phyloP scores from a whole-genome alignment of 2,329 filamentous ascomycete genomes.

The Pseudogymnoascus sp. region DNA sequence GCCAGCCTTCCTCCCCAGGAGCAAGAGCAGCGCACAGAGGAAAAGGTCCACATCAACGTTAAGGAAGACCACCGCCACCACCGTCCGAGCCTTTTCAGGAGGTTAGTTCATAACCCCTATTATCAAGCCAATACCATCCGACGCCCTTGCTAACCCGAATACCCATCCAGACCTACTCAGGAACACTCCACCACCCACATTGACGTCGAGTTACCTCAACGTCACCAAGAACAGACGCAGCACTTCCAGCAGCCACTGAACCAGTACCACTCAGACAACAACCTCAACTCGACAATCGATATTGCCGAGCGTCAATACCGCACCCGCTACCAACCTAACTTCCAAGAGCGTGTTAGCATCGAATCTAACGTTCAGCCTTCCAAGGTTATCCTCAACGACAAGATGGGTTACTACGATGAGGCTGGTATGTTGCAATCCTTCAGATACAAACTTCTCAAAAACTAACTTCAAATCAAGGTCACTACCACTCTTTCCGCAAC shows the following conservation, averaged over 20 bases:
- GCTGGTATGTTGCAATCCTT: slow-evolving; percentile 36
- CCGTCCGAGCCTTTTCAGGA: slow-evolving; percentile 51
- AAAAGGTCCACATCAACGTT: slow-evolving; percentile 76
- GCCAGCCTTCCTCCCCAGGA: slow-evolving; percentile 58
- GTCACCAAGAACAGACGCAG: slow-evolving; percentile 22
- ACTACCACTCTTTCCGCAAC: slow-evolving; percentile 68
- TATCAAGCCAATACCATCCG: slow-evolving; percentile 14
- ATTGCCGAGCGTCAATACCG: slow-evolving; percentile 60
- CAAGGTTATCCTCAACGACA: slow-evolving; percentile 31
- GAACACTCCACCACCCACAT: slow-evolving; percentile 40
- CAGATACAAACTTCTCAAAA: neutral
- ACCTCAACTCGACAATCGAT: slow-evolving; percentile 43
- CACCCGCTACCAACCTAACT: slow-evolving; percentile 49
- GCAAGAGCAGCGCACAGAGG: slow-evolving; percentile 44
- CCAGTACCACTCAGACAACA: slow-evolving; percentile 39
- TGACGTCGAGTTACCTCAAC: slow-evolving; percentile 38
- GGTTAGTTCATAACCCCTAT: slow-evolving; percentile 25
- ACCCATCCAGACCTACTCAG: slow-evolving; percentile 27
- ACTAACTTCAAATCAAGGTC: slow-evolving; percentile 36
- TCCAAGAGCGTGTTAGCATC: slow-evolving; percentile 51
- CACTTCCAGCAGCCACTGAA: slow-evolving; percentile 58
- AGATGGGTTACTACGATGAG: slow-evolving; percentile 77
- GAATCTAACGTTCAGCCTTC: slow-evolving; percentile 30
- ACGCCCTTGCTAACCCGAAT: slow-evolving; percentile 13
- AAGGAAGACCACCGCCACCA: slow-evolving; percentile 70